Evolutionary conservation across 768 basidiomycete species (phyloP).

Genomic region (Fomitopsis serialis): DNA sequence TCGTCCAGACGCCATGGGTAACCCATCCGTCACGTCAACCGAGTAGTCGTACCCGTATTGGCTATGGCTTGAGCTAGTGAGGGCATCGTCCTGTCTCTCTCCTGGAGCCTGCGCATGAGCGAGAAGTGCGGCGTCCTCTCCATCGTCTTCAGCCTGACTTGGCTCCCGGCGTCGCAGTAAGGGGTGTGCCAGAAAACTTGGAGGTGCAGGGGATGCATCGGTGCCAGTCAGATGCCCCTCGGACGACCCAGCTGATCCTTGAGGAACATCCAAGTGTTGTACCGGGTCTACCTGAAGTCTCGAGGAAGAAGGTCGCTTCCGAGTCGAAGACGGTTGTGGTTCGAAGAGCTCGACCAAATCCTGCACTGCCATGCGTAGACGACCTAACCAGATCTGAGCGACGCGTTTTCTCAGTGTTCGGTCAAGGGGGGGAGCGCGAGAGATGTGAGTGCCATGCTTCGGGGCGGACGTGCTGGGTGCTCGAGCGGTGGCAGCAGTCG

Average conservation of each 20-base stretch:
- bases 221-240: background rate
- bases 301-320: background rate
- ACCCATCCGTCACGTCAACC: conserved; percentile 15
- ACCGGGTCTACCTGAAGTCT: background rate
- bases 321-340: background rate
- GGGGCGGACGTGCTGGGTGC: too few species aligned
- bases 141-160: conserved; percentile 12
- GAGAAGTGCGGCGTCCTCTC: conserved; percentile 9
- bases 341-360: conserved; percentile 25
- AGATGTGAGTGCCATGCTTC: too few species aligned
- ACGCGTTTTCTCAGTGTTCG: too few species aligned
- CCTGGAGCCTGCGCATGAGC: background rate
- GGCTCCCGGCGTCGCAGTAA: conserved; percentile 17
- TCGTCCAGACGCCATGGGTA: background rate
- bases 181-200: conserved; percentile 11
- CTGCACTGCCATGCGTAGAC: conserved; percentile 23
- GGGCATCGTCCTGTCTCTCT: background rate
- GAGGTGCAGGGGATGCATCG: background rate
- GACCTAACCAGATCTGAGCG: too few species aligned
- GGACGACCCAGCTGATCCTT: background rate
- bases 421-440: too few species aligned
- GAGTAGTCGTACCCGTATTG: background rate
- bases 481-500: too few species aligned
- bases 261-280: background rate
- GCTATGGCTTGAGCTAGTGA: background rate